Base-by-base conservation (phyloP, 352 stramenopile genomes). In the Albugo candida region DNA sequence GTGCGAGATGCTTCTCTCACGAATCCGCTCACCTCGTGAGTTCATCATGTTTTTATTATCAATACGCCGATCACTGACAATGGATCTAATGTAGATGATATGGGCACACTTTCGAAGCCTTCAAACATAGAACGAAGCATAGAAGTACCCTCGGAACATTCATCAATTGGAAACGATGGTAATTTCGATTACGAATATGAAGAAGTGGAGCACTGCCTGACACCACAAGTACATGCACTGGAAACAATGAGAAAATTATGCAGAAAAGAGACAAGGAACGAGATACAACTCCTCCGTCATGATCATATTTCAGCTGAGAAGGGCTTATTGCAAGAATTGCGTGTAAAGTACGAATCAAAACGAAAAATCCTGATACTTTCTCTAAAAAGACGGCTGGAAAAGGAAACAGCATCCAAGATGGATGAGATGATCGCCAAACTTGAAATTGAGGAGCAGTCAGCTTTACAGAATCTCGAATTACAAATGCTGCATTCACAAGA, bases 271-370 rank as follows among this genome's bases (percentile, higher is more conserved):
- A 65, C 71, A 31, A 53, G 70, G 42, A 49, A 36, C 1, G 67
- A 62, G 18, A 61, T 49, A 3, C 47, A 39, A 0, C 49, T 49
- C 11, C 56, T 74, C 5, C 40, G 53, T 6, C 34, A 61, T 19
- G 65, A 80, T 36, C 59, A 76, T 14, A 45, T 59, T 2, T 38
- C 55, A 21, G 59, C 56, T 37, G 65, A 74, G 42, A 24, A 21
- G 0, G 12, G 45, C 11, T 70, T 73, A 24, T 41, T 82, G 36
- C 60, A 67, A 43, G 67, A 82, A 17, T 53, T 82, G 24, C 61
- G 70, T 49, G 67, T 65, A 39, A 75, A 77, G 49, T 82, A 70
- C 35, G 63, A 76, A 37, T 80, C 67, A 6, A 78, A 72, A 47
- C 75, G 78, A 46, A 63, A 70, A 24, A 57, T 80, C 58, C 48